Evolutionary conservation across 2,329 filamentous ascomycete species (phyloP), one percentile per base, ranked within the genome.

Genomic region (Beauveria varroae): DNA sequence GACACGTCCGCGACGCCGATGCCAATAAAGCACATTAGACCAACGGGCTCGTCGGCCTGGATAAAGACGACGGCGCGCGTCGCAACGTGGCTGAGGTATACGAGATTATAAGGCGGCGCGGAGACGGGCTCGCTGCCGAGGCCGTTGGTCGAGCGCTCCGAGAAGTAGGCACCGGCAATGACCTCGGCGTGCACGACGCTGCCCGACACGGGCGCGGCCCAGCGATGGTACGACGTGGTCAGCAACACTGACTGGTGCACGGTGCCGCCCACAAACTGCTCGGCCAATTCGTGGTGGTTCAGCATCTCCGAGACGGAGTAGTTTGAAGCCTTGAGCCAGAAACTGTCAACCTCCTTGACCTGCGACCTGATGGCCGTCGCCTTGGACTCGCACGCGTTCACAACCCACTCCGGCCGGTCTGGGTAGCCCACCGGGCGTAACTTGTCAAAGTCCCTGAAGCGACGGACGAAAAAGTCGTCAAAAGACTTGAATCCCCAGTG

Each of bases 1-100:
- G 81, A 85, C 5, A 90, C 86, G 70, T 91, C 87, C 5, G 83
- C 84, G 86, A 90, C 90, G 3, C 87, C 88, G 1, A 91, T 78
- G 3, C 80, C 83, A n/a, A 90, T 74, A 63, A 89, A 85, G 0
- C 81, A 82, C 78, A 90, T 83, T 18, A 90, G 71, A 0, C 87
- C 88, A 52, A 90, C 83, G 3, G 80, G 78, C 62, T 87, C 85
- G 63, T 87, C 84, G 0, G 86, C 85, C 68, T 89, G 76, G 64
- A 90, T 83, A 70, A 86, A 86, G 63, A 90, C 83, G 60, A 90
- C 70, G 0, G 83, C 86, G 5, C 88, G 77, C 5, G 87, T 86
- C 0, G 87, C 87, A 8, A 86, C 76, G 1, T 81, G 77, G 0
- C 82, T 82, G 22, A 89, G 74, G 65, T 89, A 90, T 1, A 81